These are phyloP conservation scores for Entomortierella parvispora DNA, from an alignment of 192 early-diverging fungal genomes.

Conservation along the genomic window DNA sequence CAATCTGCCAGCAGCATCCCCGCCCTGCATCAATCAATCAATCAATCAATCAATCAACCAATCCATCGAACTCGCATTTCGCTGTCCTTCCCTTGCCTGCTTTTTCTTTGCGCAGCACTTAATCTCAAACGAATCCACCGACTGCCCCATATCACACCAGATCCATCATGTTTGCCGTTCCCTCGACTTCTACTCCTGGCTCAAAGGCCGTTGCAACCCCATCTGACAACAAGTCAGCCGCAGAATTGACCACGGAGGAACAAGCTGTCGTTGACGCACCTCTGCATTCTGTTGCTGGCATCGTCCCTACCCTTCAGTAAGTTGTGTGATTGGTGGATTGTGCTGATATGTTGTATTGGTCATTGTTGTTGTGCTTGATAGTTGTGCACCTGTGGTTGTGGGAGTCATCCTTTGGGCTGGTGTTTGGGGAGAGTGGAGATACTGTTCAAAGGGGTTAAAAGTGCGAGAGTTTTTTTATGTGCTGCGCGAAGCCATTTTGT, in stretches of 20 bases:
- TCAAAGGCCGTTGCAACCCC: slow-evolving; percentile 22
- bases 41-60: not conserved
- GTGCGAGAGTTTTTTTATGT: not conserved
- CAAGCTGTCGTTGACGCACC: slow-evolving; percentile 43
- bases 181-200: slow-evolving; percentile 31
- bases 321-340: slow-evolving; percentile 29
- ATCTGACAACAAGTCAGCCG: slow-evolving; percentile 23
- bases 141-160: not conserved
- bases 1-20: no score
- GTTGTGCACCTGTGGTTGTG: no score
- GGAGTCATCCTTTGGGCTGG: no score
- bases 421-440: no score
- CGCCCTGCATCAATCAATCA: not conserved
- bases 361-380: not conserved
- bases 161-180: slow-evolving; percentile 49
- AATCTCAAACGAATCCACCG: not conserved
- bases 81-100: not conserved
- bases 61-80: not conserved
- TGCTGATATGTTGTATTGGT: not conserved
- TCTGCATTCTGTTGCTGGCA: slow-evolving; percentile 61
- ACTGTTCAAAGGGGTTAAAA: slow-evolving; percentile 1
- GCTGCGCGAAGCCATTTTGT: not conserved
- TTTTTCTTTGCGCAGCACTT: not conserved
- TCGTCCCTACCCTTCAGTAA: slow-evolving; percentile 73
- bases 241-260: slow-evolving; percentile 39